These are phyloP conservation scores for Microglena sp. DNA, from an alignment of 139 green algal genomes.

Conservation along the genomic window DNA sequence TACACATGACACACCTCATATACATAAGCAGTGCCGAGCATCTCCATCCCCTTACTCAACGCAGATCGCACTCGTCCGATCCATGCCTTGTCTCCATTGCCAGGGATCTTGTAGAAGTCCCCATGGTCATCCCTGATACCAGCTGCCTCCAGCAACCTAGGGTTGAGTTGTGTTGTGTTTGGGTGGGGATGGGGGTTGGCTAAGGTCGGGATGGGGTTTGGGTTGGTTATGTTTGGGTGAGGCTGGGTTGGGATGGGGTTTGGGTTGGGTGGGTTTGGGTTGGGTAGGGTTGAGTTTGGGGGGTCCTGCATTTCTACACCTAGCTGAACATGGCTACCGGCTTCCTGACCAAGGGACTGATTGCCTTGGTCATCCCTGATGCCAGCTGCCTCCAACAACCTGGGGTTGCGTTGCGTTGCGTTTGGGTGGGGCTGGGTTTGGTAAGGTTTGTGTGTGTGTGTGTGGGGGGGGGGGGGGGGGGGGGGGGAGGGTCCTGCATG, in stretches of 20 bases:
- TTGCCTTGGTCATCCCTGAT: constrained; percentile 25
- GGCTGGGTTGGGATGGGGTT: too few species aligned
- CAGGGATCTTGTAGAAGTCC: constrained; percentile 47
- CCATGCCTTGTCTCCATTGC: constrained; percentile 21
- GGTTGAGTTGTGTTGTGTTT: neutral
- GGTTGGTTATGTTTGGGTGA: neutral
- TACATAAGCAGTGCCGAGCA: too few species aligned
- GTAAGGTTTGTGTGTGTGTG: neutral
- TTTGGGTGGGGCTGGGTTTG: neutral
- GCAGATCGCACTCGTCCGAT: constrained; percentile 14
- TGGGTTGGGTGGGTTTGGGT: too few species aligned
- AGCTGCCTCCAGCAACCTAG: constrained; percentile 38
- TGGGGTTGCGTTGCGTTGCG: neutral
- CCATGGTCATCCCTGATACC: constrained; percentile 28
- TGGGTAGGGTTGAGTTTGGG: too few species aligned
- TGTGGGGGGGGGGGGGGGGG: too few species aligned
- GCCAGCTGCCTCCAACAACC: constrained; percentile 38
- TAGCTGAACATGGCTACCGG: too few species aligned
- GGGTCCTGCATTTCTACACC: too few species aligned
- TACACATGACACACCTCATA: too few species aligned
- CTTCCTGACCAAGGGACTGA: too few species aligned
- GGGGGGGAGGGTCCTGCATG: too few species aligned
- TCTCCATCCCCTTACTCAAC: constrained; percentile 11
- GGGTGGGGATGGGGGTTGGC: too few species aligned
- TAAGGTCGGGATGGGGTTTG: neutral